A percentile compares a stretch with the other conserved stretches of the same genome.
Evolutionary conservation across 371 early-diverging fungal species (phyloP).

Genomic region (Coemansia sp.): DNA sequence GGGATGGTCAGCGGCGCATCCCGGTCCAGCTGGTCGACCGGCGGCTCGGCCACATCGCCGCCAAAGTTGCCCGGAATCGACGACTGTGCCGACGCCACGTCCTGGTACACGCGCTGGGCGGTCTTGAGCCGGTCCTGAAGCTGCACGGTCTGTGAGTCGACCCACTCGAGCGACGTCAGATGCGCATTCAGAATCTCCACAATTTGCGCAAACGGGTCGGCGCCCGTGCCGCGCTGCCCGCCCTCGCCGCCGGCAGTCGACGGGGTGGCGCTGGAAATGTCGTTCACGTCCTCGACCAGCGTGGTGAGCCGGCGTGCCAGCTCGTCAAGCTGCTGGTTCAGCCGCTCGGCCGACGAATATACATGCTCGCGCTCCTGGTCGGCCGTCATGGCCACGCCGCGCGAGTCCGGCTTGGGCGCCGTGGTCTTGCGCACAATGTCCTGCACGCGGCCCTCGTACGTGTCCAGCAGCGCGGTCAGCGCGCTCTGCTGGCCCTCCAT

Average conservation of each 20-base stretch:
- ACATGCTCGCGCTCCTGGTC: slow-evolving; percentile 86
- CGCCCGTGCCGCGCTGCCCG: slow-evolving; percentile 45
- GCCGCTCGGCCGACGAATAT: slow-evolving; percentile 77
- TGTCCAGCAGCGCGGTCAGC: slow-evolving; percentile 70
- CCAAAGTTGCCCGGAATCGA: slow-evolving; percentile 13
- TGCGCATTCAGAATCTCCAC: slow-evolving; percentile 87
- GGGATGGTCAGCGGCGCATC: slow-evolving; percentile 20
- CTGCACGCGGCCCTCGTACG: slow-evolving; percentile 63
- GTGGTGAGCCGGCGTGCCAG: slow-evolving; percentile 72
- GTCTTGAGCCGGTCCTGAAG: slow-evolving; percentile 46
- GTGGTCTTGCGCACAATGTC: slow-evolving; percentile 45
- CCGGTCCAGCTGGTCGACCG: background rate
- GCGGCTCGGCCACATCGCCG: background rate
- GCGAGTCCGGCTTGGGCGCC: slow-evolving; percentile 5
- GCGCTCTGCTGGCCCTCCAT: slow-evolving; percentile 86
- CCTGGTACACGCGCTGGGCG: slow-evolving; percentile 40
- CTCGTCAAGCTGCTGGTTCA: slow-evolving; percentile 86
- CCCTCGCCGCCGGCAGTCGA: slow-evolving; percentile 26
- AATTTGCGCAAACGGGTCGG: slow-evolving; percentile 65
- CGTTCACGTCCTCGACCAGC: slow-evolving; percentile 88
- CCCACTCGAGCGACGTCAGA: slow-evolving; percentile 87
- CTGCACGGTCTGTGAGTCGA: slow-evolving; percentile 58
- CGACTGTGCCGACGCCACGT: slow-evolving; percentile 33
- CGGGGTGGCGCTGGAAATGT: slow-evolving; percentile 49
- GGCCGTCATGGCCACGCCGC: slow-evolving; percentile 52